Base-by-base conservation (phyloP, 2,329 filamentous ascomycete genomes). In the Neophaeococcomyces aloes region DNA sequence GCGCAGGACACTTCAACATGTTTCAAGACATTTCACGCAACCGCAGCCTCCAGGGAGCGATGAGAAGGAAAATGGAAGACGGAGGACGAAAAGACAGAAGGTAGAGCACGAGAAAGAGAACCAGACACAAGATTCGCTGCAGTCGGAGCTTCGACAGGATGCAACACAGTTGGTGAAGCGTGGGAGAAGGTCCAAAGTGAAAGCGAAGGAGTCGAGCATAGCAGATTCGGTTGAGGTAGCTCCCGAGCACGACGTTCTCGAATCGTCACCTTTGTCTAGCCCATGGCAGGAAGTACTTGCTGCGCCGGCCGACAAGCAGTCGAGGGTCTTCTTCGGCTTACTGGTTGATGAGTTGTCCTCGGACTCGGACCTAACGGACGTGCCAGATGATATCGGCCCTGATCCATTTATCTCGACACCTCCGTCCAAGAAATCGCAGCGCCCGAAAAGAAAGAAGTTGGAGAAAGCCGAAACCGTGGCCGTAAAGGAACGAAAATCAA, bases 361-460 rank as follows among this genome's bases (percentile, higher is more conserved):
- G 2, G 61, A 63, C 43, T 63, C 59, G 13, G 54, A 54, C 19
- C 53, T 65, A 30, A 62, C 57, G 30, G 61, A 64, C 50, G 55
- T 57, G 5, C 57, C 59, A 2, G 58, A 57, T 44, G 61, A 64
- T 48, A 44, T 58, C 19, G 51, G 49, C n/a, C 39, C 46, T 5
- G 47, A 53, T 36, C 49, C 45, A 4, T 48, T 52, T 23, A 29
- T 36, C 11, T 29, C 36, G 15, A n/a, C 40, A 38, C 25, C 7
- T 17, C 23, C 32, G n/a, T 44, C 19, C 30, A 35, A 35, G n/a
- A 36, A 35, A 10, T 19, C 43, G 25, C 32, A 41, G 17, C 8
- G 29, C 13, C 32, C 13, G 17, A 18, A 10, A n/a, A 32, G 14
- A 18, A 21, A 18, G 8, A 33, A 23, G 17, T 7, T 13, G 3